phyloP scores from a whole-genome alignment of 2,329 filamentous ascomycete genomes.

The Myriosclerotinia scirpicola region DNA sequence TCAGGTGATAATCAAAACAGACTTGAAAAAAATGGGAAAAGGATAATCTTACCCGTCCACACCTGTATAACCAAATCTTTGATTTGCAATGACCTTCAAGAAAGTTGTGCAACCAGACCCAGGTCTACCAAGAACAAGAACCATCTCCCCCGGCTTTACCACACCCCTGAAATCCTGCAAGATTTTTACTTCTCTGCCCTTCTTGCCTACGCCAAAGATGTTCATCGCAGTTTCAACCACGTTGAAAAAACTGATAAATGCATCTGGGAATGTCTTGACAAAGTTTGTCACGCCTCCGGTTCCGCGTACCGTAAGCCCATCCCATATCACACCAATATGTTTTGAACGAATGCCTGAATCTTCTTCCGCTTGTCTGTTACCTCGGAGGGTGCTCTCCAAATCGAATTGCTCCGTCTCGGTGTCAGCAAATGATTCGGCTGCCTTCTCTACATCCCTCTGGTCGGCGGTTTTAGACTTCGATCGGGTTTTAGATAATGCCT shows the following conservation, averaged over 20 bases:
- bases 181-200: conserved; percentile 70
- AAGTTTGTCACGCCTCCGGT: conserved; percentile 72
- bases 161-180: conserved; percentile 70
- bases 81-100: conserved; percentile 54
- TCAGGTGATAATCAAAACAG: background rate
- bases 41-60: conserved; percentile 38
- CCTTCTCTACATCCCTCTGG: conserved; percentile 60
- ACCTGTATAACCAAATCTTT: conserved; percentile 58
- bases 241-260: conserved; percentile 71
- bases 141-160: conserved; percentile 82
- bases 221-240: conserved; percentile 63
- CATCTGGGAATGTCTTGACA: conserved; percentile 72
- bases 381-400: conserved; percentile 70
- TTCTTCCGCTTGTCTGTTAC: conserved; percentile 67
- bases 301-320: conserved; percentile 73
- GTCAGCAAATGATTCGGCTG: conserved; percentile 39
- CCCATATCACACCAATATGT: conserved; percentile 78
- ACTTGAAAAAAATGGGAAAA: background rate
- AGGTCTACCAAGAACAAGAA: conserved; percentile 40
- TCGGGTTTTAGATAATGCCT: conserved; percentile 51
- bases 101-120: conserved; percentile 54
- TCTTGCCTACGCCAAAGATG: conserved; percentile 64
- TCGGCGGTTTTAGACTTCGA: conserved; percentile 35
- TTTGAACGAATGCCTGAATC: conserved; percentile 79
- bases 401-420: conserved; percentile 63